Base-by-base conservation (phyloP, 805 yeast genomes). In the Saccharomycopsis javanensis region DNA sequence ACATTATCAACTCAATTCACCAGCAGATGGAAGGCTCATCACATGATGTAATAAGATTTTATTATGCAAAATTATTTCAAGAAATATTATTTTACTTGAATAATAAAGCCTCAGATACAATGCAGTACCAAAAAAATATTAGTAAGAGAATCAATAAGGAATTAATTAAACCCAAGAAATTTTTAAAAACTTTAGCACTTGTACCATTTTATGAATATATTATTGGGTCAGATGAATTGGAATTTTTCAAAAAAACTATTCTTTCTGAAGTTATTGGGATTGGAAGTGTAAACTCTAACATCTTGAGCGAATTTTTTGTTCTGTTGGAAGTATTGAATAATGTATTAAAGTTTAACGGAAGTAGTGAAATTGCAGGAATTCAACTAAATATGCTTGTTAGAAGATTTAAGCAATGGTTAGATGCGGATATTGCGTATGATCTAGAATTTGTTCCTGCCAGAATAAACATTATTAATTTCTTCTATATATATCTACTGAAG, bases 381-480 rank as follows among this genome's bases (percentile, higher is more conserved):
- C 42, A 77, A 75, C 48, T 57, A 18, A 48, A 48, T 31, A 80
- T 86, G 88, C 69, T 85, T 7, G 60, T 87, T 18, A 77, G 73
- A 46, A 75, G 79, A 4, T 61, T 89, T 1, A 65, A 68, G 4
- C 69, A 69, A 18, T 85, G 91, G 88, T 62, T 84, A 23, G 86
- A 82, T 25, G 75, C 83, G 15, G 88, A 81, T 20, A 63, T 76
- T 54, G 80, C 85, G 1, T 85, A 79, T 66, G 88, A 83, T 18
- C 68, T 71, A 0, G 76, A 71, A 5, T 88, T 86, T 60, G 64
- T 72, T 16, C 67, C 72, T 4, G 67, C 81, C 30, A 74, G 92
- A 65, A 67, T 80, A 20, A 78, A 53, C 20, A 20, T 57, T 8
- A 27, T 58, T 4, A 37, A 28, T 13, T 60, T 60, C 20, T 55